A percentile compares a stretch with the other conserved stretches of the same genome.
Conservation (phyloP, 495 filamentous ascomycete species). For the Friedmanniomyces simplex region DNA sequence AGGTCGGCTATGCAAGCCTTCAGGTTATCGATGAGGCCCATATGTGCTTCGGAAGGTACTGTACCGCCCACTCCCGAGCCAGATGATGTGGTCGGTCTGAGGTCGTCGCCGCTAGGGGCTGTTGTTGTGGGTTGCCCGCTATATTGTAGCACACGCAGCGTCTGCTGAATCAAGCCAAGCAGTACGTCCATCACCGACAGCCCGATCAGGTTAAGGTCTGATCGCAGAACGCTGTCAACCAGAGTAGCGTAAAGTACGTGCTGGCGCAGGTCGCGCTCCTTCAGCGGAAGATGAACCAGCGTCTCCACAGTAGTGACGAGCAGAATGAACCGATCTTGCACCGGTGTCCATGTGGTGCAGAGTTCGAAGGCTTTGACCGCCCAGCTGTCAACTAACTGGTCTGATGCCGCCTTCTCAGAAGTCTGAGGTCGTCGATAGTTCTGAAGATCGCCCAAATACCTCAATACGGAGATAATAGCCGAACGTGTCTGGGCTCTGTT, state of each 20-base stretch:
- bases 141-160: conserved; percentile 59
- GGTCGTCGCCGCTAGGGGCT: conserved; percentile 17
- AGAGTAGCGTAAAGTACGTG: conserved; percentile 64
- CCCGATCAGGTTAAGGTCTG: conserved; percentile 83
- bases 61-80: not conserved
- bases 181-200: conserved; percentile 88
- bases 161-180: conserved; percentile 68
- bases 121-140: conserved; percentile 29
- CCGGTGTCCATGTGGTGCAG: conserved; percentile 49
- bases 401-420: conserved; percentile 17
- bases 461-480: conserved; percentile 57
- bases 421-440: conserved; percentile 6
- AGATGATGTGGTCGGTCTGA: conserved; percentile 17
- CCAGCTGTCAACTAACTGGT: conserved; percentile 49
- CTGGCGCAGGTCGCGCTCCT: conserved; percentile 54
- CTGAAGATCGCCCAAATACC: conserved; percentile 53
- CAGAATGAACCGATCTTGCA: conserved; percentile 83
- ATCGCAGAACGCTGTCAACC: conserved; percentile 69
- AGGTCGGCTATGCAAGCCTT: conserved; percentile 71
- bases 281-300: conserved; percentile 51
- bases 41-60: conserved; percentile 35
- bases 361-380: conserved; percentile 67
- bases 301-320: conserved; percentile 68
- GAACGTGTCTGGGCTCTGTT: conserved; percentile 66
- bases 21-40: conserved; percentile 53